Percentiles rank a stretch among this genome's conserved stretches.
Conservation (phyloP, 1,284 basidiomycete genomes). For the Heterobasidion parviporum region DNA sequence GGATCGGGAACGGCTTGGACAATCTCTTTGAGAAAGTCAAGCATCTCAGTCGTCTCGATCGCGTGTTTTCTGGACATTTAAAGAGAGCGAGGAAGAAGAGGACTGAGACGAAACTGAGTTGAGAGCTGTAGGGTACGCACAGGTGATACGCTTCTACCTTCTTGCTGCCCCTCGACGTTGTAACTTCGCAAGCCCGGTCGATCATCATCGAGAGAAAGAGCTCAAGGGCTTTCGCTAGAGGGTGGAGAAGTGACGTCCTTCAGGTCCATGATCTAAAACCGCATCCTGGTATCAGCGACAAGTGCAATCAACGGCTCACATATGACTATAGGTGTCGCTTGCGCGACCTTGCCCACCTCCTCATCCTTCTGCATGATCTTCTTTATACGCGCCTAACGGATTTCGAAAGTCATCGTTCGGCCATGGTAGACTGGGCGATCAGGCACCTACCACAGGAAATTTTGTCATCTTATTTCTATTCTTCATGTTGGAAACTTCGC, state of each 20-base stretch:
- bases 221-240: conserved; percentile 89
- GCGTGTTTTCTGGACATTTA: conserved; percentile 74
- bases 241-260: background rate
- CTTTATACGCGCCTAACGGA: conserved; percentile 85
- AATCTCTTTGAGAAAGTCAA: conserved; percentile 95
- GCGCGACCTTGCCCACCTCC: conserved; percentile 97
- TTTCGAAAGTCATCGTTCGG: background rate
- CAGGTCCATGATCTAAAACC: background rate
- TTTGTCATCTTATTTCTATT: conserved; percentile 82
- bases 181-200: conserved; percentile 79
- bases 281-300: background rate
- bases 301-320: conserved; percentile 53
- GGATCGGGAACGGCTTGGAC: conserved; percentile 90
- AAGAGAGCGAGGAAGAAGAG: background rate
- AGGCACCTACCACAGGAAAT: conserved; percentile 62
- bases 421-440: background rate
- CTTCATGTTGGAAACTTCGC: conserved; percentile 41
- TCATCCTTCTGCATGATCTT: conserved; percentile 99
- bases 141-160: conserved; percentile 93
- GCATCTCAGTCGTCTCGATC: conserved; percentile 80
- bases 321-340: conserved; percentile 94
- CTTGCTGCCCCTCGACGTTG: conserved; percentile 73
- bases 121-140: conserved; percentile 46
- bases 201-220: conserved; percentile 88
- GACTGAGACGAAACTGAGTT: background rate